Evolutionary conservation across 1,139 yeast species (phyloP), one percentile per base, ranked within the genome.

Genomic region (Pichia sp.): DNA sequence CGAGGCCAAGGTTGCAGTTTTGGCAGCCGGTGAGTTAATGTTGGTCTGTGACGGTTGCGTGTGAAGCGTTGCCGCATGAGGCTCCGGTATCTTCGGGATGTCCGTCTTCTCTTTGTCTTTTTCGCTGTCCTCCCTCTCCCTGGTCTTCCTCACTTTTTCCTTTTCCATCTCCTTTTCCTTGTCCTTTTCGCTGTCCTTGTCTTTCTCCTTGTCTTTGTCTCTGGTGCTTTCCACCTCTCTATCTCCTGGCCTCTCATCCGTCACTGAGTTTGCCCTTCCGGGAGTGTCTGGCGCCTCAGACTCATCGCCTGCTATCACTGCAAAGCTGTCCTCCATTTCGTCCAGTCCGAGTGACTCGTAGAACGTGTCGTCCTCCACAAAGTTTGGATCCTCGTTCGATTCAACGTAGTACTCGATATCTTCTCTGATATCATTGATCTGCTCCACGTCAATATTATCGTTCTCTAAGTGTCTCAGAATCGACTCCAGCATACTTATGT

Each of bases 381-480:
- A 95, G 65, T 92, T 97, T n/a, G 85, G 96, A 56, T 90, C 97
- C 71, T 88, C 95, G 67, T 93, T 95, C 60, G 93, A 88, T 60
- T 93, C 98, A 47, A 95, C 96, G 69, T 90, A 93, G 71, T 92
- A 93, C 62, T 82, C 90, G 67, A 95, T 87, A 69, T 93, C 98
- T 57, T 95, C 99, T 66, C 85, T 86, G 56, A 90, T 81, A 34
- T 80, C 86, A 64, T 87, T 87, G 16, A 95, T 82, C 57, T 82
- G 81, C 30, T 90, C 96, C 1, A 95, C 88, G 49, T 87, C 92
- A 62, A 93, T 73, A 54, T 82, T 86, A 60, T 90, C 96, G 69
- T 88, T 90, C 61, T 90, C 97, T 57, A 95, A 72, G 67, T 85
- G 77, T 58, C 92, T 79, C 63, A 92, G 75, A 47, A 93, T 83